Evolutionary conservation across 805 yeast genomes (phyloP).

Genomic region (Maudiozyma barnettii): DNA sequence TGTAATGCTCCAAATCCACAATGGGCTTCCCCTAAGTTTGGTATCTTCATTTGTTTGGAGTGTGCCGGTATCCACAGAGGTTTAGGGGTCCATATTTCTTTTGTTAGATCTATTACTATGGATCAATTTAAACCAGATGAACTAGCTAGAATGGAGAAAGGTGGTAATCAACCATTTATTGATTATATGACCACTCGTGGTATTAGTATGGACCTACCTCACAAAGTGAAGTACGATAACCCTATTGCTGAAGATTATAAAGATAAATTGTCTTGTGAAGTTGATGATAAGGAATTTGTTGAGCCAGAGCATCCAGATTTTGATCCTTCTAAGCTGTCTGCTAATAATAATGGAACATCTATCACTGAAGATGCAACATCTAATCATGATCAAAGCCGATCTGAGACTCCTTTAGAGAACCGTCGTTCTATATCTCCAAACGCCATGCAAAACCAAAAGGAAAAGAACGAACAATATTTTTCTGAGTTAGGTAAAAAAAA

Average conservation of each 20-base stretch:
- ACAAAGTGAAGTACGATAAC: slow-evolving; percentile 73
- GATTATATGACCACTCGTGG: slow-evolving; percentile 66
- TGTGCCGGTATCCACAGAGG: slow-evolving; percentile 97
- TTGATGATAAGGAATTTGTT: slow-evolving; percentile 63
- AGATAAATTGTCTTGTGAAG: slow-evolving; percentile 60
- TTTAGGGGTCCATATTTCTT: slow-evolving; percentile 91
- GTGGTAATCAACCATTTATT: slow-evolving; percentile 77
- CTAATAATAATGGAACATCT: not conserved
- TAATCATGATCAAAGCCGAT: slow-evolving; percentile 4
- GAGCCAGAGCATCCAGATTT: slow-evolving; percentile 50
- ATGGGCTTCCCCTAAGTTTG: slow-evolving; percentile 98
- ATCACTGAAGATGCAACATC: not conserved
- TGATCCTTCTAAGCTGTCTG: slow-evolving; percentile 19
- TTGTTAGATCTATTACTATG: slow-evolving; percentile 95
- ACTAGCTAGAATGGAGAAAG: slow-evolving; percentile 79
- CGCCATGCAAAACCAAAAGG: slow-evolving; percentile 32
- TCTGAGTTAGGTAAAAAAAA: slow-evolving; percentile 69
- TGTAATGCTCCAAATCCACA: slow-evolving; percentile 95
- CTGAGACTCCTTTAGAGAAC: slow-evolving; percentile 28
- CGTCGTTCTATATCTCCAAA: slow-evolving; percentile 36
- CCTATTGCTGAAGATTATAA: slow-evolving; percentile 93
- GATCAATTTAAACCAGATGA: slow-evolving; percentile 96
- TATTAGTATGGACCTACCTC: slow-evolving; percentile 51
- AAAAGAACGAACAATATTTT: slow-evolving; percentile 73
- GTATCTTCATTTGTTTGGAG: slow-evolving; percentile 92